These are phyloP conservation scores for Gliomastix tumulicola DNA, from an alignment of 2,329 filamentous ascomycete genomes.

Conservation along the genomic window DNA sequence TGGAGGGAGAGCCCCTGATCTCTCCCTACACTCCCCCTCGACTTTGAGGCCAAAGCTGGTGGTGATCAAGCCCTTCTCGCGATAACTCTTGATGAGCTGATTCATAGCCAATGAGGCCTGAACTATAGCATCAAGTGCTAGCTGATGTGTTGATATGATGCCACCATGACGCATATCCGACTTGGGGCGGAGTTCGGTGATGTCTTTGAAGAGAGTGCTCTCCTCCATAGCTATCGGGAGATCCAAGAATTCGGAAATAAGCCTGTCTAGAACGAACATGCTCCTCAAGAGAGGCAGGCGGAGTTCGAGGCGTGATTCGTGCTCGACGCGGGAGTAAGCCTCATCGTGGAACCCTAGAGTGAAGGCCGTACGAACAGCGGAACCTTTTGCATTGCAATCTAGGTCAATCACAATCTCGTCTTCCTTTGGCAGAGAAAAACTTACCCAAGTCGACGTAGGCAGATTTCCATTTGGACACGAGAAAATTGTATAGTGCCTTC, in stretches of 20 bases:
- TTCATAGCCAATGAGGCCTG: too few species aligned
- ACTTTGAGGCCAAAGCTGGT: not conserved
- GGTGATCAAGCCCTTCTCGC: not conserved
- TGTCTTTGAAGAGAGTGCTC: constrained; percentile 1
- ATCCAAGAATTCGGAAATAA: constrained; percentile 56
- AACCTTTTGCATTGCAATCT: too few species aligned
- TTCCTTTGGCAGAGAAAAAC: too few species aligned
- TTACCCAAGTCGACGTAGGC: not conserved
- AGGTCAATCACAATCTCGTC: too few species aligned
- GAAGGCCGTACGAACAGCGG: too few species aligned
- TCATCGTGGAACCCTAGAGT: too few species aligned
- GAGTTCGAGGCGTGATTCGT: not conserved
- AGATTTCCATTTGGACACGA: not conserved
- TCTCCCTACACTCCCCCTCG: not conserved
- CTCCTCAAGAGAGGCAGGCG: constrained; percentile 53
- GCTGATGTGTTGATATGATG: not conserved
- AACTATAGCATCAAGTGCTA: too few species aligned
- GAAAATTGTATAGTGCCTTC: not conserved
- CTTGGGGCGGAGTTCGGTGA: not conserved
- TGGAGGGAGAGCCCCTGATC: not conserved
- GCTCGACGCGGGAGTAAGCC: too few species aligned
- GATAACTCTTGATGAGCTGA: not conserved
- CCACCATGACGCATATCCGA: not conserved
- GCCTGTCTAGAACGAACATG: constrained; percentile 57
- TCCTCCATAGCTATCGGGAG: constrained; percentile 55